Evolutionary conservation across 495 filamentous ascomycete species (phyloP), one percentile per base, ranked within the genome.

Genomic region (Pseudevernia furfuracea): DNA sequence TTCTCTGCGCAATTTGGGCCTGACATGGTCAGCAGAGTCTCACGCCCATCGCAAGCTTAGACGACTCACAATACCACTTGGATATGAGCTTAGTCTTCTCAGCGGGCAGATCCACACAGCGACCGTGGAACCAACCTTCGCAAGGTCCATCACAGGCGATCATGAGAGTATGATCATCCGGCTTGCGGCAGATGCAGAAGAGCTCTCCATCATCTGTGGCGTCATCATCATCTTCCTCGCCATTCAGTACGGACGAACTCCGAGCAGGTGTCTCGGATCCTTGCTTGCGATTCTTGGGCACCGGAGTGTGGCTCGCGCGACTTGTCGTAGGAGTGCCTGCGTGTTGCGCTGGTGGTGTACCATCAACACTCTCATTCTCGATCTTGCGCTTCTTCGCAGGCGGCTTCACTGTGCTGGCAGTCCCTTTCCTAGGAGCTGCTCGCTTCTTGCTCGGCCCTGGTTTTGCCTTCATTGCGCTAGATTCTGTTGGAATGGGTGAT

Each of bases 101-200:
- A 52, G 82, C 79, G 56, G 80, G 76, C 66, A 90, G 83, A 64
- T 83, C 77, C 48, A 90, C 82, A 67, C 87, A 90, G 55, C 81
- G 81, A 34, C 85, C 85, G 70, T 90, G 87, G 65, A 83, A 90
- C 87, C 87, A 90, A 70, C 89, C 87, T 36, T 89, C 84, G 65
- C 87, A 90, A 9, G 77, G 82, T 19, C 85, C 86, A 69, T 90
- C 87, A 66, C 87, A 90, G 7, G 75, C 85, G 68, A 90, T 87
- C 87, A 90, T 90, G 83, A 86, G 88, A 15, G 81, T 86, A 67
- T 89, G 87, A 66, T 89, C 86, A 68, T 90, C 87, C 21, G 84
- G 84, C 63, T 80, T 81, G 56, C 86, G 82, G 66, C 87, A 90
- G 61, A 89, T 85, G 74, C 87, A 90, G 71, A 85, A 90, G 19